These are phyloP conservation scores for Saccharomyces hybrid DNA, from an alignment of 1,139 yeast species.

Conservation along the genomic window DNA sequence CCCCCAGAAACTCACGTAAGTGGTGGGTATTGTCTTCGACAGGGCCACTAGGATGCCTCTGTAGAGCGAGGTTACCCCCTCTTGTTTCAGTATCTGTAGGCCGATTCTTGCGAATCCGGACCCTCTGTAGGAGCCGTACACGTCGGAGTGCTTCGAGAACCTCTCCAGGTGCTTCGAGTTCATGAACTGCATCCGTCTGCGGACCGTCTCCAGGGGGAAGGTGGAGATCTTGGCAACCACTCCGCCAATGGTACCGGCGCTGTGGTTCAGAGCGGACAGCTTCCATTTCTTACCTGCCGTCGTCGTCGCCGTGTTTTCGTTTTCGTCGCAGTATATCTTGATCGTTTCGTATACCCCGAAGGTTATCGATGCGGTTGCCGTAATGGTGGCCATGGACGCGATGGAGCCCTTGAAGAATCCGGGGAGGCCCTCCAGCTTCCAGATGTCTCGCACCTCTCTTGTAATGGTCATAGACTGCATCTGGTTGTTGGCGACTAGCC, in stretches of 20 bases:
- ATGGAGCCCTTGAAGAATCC: slow-evolving; percentile 61
- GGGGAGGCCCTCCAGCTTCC: slow-evolving; percentile 40
- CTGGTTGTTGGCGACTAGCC: slow-evolving; percentile 60
- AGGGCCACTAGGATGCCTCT: slow-evolving; percentile 65
- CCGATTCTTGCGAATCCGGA: slow-evolving; percentile 29
- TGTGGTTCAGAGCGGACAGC: slow-evolving; percentile 43
- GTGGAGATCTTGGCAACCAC: slow-evolving; percentile 61
- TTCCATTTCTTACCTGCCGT: slow-evolving; percentile 2
- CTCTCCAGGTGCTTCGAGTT: slow-evolving; percentile 31
- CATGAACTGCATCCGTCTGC: slow-evolving; percentile 71
- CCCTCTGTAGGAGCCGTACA: slow-evolving; percentile 15
- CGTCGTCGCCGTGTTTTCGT: slow-evolving; percentile 2
- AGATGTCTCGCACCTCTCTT: slow-evolving; percentile 39
- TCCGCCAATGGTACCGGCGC: slow-evolving; percentile 77
- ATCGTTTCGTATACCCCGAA: slow-evolving; percentile 55
- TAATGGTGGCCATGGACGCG: slow-evolving; percentile 57
- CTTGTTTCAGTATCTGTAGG: slow-evolving; percentile 39
- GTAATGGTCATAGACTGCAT: slow-evolving; percentile 8
- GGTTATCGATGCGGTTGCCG: slow-evolving; percentile 60
- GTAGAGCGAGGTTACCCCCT: slow-evolving; percentile 64
- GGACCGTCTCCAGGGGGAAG: slow-evolving; percentile 78
- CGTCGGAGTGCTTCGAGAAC: slow-evolving; percentile 23
- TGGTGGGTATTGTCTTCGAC: slow-evolving; percentile 73
- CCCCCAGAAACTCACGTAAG: slow-evolving; percentile 67
- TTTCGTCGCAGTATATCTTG: slow-evolving; percentile 22